A percentile compares a stretch with the other conserved stretches of the same genome.
Evolutionary conservation across 2,329 filamentous ascomycete species (phyloP).

Genomic region (Diaporthe amygdali): DNA sequence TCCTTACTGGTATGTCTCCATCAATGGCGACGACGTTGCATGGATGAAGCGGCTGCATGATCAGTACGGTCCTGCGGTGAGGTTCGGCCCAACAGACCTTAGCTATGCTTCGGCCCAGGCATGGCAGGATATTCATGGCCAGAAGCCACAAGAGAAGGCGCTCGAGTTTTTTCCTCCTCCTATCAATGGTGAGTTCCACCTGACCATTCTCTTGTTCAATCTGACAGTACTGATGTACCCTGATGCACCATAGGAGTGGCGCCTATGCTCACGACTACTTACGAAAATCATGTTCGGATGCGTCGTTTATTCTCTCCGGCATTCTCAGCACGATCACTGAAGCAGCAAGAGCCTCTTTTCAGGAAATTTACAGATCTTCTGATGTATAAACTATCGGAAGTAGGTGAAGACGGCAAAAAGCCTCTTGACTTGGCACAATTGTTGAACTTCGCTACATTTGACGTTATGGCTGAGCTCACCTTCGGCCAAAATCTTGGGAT

Average conservation of each 20-base stretch:
- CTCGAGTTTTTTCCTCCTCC: constrained; percentile 27
- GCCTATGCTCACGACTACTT: constrained; percentile 27
- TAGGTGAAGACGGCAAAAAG: constrained; percentile 16
- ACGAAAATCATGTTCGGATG: constrained; percentile 28
- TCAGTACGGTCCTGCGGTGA: constrained; percentile 17
- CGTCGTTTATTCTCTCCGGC: constrained; percentile 29
- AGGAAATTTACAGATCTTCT: constrained; percentile 43
- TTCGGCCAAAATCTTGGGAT: constrained; percentile 28
- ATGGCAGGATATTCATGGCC: constrained; percentile 30
- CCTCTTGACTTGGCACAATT: constrained; percentile 29
- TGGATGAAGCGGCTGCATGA: constrained; percentile 31
- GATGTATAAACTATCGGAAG: constrained; percentile 41
- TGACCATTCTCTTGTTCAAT: not conserved
- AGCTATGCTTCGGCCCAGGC: constrained; percentile 22
- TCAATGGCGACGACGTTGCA: constrained; percentile 28
- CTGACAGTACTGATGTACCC: too few relatives aligned
- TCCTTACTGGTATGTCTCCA: constrained; percentile 29
- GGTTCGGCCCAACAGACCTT: constrained; percentile 15
- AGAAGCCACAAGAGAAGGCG: constrained; percentile 23
- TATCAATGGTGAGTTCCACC: constrained; percentile 24
- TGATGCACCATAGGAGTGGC: constrained; percentile 17
- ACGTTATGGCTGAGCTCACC: constrained; percentile 30
- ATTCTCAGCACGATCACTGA: constrained; percentile 29
- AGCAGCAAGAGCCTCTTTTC: constrained; percentile 33
- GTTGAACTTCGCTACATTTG: constrained; percentile 31